phyloP scores from a whole-genome alignment of 768 basidiomycete species.

The Kwoniella pini region DNA sequence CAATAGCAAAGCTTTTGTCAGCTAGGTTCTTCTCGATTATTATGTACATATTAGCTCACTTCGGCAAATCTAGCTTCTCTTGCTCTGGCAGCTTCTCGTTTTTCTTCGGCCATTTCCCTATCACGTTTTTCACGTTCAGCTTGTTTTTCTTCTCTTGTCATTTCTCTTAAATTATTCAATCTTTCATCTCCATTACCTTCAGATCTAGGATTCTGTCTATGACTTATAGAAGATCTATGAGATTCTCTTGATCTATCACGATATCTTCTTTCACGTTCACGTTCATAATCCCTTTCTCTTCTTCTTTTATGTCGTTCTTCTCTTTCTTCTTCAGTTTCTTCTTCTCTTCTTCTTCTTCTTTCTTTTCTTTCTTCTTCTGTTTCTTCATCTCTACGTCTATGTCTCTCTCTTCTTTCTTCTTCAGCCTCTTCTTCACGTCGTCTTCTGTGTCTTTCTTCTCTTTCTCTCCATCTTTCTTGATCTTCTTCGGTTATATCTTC shows the following conservation, averaged over 20 bases:
- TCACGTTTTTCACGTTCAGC: constrained; percentile 44
- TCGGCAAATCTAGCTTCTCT: constrained; percentile 28
- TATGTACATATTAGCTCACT: constrained; percentile 8
- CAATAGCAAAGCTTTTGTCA: no score
- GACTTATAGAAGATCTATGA: constrained; percentile 22
- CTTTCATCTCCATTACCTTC: no score
- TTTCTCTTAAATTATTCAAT: constrained; percentile 31
- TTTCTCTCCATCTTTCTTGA: constrained; percentile 25
- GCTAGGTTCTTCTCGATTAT: no score
- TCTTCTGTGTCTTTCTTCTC: constrained; percentile 22
- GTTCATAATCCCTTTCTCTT: constrained; percentile 25
- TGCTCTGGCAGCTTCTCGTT: constrained; percentile 31
- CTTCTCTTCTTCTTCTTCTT: constrained; percentile 17
- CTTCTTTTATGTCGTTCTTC: constrained; percentile 30
- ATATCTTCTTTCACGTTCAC: constrained; percentile 21
- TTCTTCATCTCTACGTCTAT: constrained; percentile 23
- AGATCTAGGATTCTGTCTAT: no score
- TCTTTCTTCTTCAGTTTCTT: constrained; percentile 28
- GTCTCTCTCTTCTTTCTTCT: constrained; percentile 19
- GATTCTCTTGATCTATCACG: constrained; percentile 41
- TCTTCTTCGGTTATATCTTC: constrained; percentile 32
- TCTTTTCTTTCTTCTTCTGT: constrained; percentile 20
- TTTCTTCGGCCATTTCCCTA: constrained; percentile 45
- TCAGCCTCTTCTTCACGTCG: constrained; percentile 29
- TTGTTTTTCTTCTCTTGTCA: constrained; percentile 48